These are phyloP conservation scores for Jackrogersella minutella DNA, from an alignment of 495 filamentous ascomycete species.

Conservation along the genomic window DNA sequence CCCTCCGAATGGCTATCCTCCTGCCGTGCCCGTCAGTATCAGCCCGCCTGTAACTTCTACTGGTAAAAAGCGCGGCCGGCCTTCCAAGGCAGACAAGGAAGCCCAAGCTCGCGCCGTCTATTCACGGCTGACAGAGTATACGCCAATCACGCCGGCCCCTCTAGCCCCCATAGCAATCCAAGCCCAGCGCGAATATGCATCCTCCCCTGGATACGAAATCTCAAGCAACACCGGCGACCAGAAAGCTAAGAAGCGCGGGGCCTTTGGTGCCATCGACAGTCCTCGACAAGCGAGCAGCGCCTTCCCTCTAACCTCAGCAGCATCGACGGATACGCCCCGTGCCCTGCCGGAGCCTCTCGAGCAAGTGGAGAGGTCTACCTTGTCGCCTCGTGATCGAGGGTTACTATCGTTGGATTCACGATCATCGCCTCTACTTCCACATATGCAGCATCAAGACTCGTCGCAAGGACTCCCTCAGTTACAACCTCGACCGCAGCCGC, in stretches of 20 bases:
- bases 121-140: constrained; percentile 47
- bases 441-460: constrained; percentile 39
- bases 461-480: constrained; percentile 34
- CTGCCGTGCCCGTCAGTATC: constrained; percentile 33
- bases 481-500: constrained; percentile 42
- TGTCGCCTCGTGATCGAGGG: constrained; percentile 41
- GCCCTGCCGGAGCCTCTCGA: constrained; percentile 43
- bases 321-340: constrained; percentile 42
- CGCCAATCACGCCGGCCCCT: constrained; percentile 51
- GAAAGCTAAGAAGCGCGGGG: constrained; percentile 36
- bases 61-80: constrained; percentile 46
- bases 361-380: constrained; percentile 42
- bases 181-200: constrained; percentile 42
- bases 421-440: constrained; percentile 38
- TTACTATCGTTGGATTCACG: constrained; percentile 35
- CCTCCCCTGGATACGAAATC: constrained; percentile 45
- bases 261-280: constrained; percentile 39
- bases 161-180: constrained; percentile 39
- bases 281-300: constrained; percentile 36
- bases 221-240: constrained; percentile 38
- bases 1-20: constrained; percentile 50
- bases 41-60: constrained; percentile 42
- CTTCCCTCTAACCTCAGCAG: constrained; percentile 38
- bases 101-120: constrained; percentile 43
- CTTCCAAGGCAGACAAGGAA: constrained; percentile 50